Base-by-base conservation (phyloP, 2,329 filamentous ascomycete species). In the Fusarium camptoceras region DNA sequence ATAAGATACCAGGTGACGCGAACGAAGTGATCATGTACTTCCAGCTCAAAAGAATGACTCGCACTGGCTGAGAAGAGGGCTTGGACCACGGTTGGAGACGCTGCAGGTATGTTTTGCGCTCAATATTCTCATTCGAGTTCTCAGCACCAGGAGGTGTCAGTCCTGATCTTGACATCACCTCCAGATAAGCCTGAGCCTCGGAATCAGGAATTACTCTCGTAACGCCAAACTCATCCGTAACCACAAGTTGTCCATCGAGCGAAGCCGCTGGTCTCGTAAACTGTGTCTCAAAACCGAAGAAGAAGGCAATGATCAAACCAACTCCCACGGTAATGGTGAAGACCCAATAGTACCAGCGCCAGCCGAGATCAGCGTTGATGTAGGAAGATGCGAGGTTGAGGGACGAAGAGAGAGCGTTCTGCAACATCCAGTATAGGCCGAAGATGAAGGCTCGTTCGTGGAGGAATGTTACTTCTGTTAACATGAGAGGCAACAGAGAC, bases 261-360 rank as follows among this genome's bases (percentile, higher is more conserved):
- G 59, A 63, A 16, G 57, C 57, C 25, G 59, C 59, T 6, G 59
- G 59, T 4, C 59, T 48, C 15, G 58, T 63, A 4, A 63, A 63
- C 10, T 63, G 59, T 0, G 59, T 63, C 31, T 63, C 58, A 6
- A 63, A 63, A 6, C 59, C 59, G 4, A 63, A 18, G 6, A 63
- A 28, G 14, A 55, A 34, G 11, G 58, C 59, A 11, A 63, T 42
- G 6, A 63, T 14, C 4, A 63, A 11, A 1, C 59, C 59, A 5
- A 63, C 27, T 6, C 58, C 58, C 1, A 63, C 59, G 2, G 59
- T 63, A 9, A 63, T 63, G 27, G 58, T 63, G 1, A 63, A 63
- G 2, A 63, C 27, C 59, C 59, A 63, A 3, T 63, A 63, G n/a
- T 63, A 63, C 59, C 59, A 63, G 3, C 59, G 50, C 59, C 59